Evolutionary conservation across 495 filamentous ascomycete genomes (phyloP).

Genomic region (Chaetomidium leptoderma): DNA sequence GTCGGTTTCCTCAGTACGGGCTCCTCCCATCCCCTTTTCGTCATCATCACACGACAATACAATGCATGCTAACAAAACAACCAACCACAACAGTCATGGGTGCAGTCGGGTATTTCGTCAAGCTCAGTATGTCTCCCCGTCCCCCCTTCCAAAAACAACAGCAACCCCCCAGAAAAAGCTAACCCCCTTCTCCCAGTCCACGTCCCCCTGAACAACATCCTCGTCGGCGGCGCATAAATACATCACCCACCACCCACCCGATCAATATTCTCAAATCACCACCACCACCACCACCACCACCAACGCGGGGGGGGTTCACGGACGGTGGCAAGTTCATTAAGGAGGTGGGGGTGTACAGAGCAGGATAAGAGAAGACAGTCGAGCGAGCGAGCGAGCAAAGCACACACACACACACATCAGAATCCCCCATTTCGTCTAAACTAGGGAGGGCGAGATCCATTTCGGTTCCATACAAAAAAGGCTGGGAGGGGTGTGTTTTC

Average conservation of each 20-base stretch:
- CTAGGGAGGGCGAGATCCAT: too few species aligned
- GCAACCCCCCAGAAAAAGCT: background rate
- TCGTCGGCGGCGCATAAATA: conserved; percentile 44
- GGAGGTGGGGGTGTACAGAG: too few species aligned
- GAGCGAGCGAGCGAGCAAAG: too few species aligned
- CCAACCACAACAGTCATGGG: conserved; percentile 32
- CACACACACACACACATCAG: too few species aligned
- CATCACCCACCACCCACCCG: too few species aligned
- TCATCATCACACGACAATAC: background rate
- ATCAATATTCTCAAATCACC: too few species aligned
- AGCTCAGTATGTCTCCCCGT: conserved; percentile 61
- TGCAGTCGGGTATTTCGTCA: conserved; percentile 82
- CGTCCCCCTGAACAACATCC: conserved; percentile 45
- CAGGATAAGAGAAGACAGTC: too few species aligned
- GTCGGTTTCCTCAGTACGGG: conserved; percentile 46
- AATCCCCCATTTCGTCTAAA: too few species aligned
- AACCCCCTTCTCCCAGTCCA: conserved; percentile 26
- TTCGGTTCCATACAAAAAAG: too few species aligned
- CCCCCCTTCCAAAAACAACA: background rate
- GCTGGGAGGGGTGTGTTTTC: too few species aligned
- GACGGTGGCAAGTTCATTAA: too few species aligned
- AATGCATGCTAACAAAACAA: background rate
- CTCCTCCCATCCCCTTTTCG: background rate
- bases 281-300: background rate
- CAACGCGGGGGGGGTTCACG: too few species aligned